phyloP scores from a whole-genome alignment of 192 early-diverging fungal genomes.

The Backusella psychrophila region DNA sequence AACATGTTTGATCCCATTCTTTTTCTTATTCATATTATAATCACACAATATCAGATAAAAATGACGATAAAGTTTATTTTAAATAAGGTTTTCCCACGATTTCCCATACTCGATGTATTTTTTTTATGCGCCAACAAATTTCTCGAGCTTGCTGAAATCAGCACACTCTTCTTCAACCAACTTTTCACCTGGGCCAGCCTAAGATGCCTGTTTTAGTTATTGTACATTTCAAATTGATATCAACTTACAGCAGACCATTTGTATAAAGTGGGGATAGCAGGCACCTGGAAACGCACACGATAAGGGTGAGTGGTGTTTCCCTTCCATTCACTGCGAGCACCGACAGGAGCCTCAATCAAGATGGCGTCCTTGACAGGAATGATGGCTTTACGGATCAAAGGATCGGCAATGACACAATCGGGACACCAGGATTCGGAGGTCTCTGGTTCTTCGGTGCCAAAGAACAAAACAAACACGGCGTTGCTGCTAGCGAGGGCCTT shows the following conservation, averaged over 20 bases:
- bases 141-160: slow-evolving; percentile 14
- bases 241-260: slow-evolving; percentile 34
- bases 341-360: slow-evolving; percentile 42
- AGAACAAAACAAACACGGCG: slow-evolving; percentile 40
- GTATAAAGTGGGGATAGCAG: slow-evolving; percentile 43
- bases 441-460: slow-evolving; percentile 40
- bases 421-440: slow-evolving; percentile 52
- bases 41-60: no score
- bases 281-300: slow-evolving; percentile 28
- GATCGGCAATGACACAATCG: slow-evolving; percentile 50
- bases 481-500: slow-evolving; percentile 16
- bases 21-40: no score
- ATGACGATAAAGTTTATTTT: no score
- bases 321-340: slow-evolving; percentile 34
- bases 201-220: not conserved
- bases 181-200: slow-evolving; percentile 30
- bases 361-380: slow-evolving; percentile 27
- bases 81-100: not conserved
- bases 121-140: slow-evolving; percentile 22
- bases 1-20: no score
- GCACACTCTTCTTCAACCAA: slow-evolving; percentile 35
- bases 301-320: slow-evolving; percentile 37
- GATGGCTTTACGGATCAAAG: slow-evolving; percentile 38
- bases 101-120: no score
- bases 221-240: not conserved